These are phyloP conservation scores for Brassica juncea DNA, from an alignment of 345 rosid species.

Conservation along the genomic window DNA sequence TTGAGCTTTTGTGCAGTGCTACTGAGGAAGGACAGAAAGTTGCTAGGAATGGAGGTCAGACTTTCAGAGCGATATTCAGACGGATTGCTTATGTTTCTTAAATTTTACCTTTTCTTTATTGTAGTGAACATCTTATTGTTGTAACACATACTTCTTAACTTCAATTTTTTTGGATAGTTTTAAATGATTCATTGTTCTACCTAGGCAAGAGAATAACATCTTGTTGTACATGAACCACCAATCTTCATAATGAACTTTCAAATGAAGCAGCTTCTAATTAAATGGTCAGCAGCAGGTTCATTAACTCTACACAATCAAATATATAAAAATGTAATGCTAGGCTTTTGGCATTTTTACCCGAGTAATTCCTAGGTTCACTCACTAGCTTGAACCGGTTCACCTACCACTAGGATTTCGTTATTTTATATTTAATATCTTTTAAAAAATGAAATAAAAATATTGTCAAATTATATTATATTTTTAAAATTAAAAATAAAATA, in stretches of 20 bases:
- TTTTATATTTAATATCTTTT: too few relatives aligned
- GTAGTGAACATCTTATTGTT: conserved; percentile 16
- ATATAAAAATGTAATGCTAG: too few relatives aligned
- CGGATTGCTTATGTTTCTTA: conserved; percentile 47
- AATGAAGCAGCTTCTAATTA: too few relatives aligned
- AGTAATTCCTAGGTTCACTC: too few relatives aligned
- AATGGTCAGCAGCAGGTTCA: too few relatives aligned
- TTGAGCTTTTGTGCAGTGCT: conserved; percentile 56
- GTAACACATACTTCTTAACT: conserved; percentile 7
- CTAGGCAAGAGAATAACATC: neutral
- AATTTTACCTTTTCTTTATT: neutral
- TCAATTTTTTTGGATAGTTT: conserved; percentile 1
- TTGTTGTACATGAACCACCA: neutral
- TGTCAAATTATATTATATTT: too few relatives aligned
- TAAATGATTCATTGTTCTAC: neutral
- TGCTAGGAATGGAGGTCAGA: conserved; percentile 76
- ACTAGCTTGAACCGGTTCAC: too few relatives aligned
- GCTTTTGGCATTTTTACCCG: too few relatives aligned
- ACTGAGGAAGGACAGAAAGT: conserved; percentile 92
- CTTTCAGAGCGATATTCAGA: conserved; percentile 65
- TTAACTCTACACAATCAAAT: too few relatives aligned
- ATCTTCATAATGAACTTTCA: neutral
- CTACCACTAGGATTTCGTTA: too few relatives aligned
- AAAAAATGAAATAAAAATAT: too few relatives aligned
- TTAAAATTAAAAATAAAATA: too few relatives aligned